A percentile compares a stretch with the other conserved stretches of the same genome.
Evolutionary conservation across 768 basidiomycete genomes (phyloP).

Genomic region (Rhodosporidiobolus sp.): DNA sequence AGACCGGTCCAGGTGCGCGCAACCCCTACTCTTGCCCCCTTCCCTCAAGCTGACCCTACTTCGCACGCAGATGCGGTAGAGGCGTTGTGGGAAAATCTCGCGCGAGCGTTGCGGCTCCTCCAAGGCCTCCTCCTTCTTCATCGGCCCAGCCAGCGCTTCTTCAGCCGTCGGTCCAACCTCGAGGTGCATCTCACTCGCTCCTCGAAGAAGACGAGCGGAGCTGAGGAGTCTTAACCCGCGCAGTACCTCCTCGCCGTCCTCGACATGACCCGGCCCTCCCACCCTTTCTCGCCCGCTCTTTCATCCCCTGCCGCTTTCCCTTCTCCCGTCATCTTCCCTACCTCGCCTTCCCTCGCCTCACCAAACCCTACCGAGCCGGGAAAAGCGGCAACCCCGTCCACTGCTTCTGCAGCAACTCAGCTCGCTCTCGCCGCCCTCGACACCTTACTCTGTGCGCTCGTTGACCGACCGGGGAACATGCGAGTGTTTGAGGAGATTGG

Average conservation of each 20-base stretch:
- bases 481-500: constrained; percentile 72
- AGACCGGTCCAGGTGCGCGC: no score
- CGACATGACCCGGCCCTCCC: constrained; percentile 51
- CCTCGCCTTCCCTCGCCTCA: neutral
- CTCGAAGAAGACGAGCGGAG: neutral
- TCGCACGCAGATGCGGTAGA: neutral
- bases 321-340: constrained; percentile 32
- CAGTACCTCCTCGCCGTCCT: constrained; percentile 72
- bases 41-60: neutral
- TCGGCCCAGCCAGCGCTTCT: constrained; percentile 62
- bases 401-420: neutral
- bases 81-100: constrained; percentile 4
- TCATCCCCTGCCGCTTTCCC: constrained; percentile 6
- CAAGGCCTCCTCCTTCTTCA: constrained; percentile 76
- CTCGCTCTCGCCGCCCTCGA: constrained; percentile 77
- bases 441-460: constrained; percentile 80
- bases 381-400: neutral
- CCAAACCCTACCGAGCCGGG: constrained; percentile 45
- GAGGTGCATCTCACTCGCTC: constrained; percentile 56
- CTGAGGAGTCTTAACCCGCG: neutral
- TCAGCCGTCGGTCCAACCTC: constrained; percentile 65
- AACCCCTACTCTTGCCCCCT: no score
- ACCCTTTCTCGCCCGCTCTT: constrained; percentile 4
- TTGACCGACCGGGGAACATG: constrained; percentile 72
- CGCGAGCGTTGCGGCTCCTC: constrained; percentile 58